Evolutionary conservation across 345 rosid genomes (phyloP).

Genomic region (Gossypium australe): DNA sequence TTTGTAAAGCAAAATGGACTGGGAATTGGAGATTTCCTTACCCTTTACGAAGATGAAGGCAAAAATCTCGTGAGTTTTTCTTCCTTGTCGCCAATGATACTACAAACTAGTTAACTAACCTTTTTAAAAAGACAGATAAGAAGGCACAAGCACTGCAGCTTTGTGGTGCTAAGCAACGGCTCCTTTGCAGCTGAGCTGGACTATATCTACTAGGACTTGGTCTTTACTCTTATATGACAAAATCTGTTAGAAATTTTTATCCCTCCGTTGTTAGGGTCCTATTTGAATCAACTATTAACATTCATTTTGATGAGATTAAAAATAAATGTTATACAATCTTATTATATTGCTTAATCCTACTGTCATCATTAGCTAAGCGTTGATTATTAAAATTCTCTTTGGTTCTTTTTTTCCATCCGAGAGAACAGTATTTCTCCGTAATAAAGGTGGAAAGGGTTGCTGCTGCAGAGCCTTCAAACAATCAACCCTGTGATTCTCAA

Average conservation of each 20-base stretch:
- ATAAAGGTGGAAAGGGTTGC: conserved; percentile 20
- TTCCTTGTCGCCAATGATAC: background rate
- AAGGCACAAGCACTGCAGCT: background rate
- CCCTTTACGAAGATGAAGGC: conserved; percentile 68
- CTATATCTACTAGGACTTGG: background rate
- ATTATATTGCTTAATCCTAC: no score
- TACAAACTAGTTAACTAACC: no score
- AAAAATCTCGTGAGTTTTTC: conserved; percentile 66
- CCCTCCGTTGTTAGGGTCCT: background rate
- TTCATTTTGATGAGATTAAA: no score
- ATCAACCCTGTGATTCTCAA: background rate
- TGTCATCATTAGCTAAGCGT: no score
- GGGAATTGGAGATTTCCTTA: conserved; percentile 55
- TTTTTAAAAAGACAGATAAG: background rate
- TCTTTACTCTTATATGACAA: conserved; percentile 1
- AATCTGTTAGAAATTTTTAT: background rate
- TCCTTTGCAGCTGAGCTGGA: background rate
- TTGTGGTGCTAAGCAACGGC: conserved; percentile 1
- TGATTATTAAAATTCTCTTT: background rate
- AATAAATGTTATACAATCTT: background rate
- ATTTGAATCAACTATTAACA: no score
- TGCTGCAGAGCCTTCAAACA: conserved; percentile 9
- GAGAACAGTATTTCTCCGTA: conserved; percentile 52
- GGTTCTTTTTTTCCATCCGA: background rate
- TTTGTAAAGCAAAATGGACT: conserved; percentile 51